Evolutionary conservation across 1,284 basidiomycete species (phyloP), one percentile per base, ranked within the genome.

Genomic region (Abortiporus biennis): DNA sequence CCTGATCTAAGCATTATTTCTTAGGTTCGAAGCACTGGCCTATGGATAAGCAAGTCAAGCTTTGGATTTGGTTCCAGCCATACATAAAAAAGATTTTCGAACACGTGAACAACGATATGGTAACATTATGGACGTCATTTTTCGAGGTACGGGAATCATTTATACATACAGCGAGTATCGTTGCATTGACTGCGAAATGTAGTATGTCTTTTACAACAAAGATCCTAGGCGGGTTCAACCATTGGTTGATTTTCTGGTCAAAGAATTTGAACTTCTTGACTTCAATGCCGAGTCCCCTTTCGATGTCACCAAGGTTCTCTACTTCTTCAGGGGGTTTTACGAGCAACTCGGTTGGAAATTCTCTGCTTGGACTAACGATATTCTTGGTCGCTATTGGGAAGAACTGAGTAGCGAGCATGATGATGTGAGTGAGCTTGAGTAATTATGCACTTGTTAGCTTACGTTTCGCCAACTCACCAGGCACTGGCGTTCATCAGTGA

Each of bases 11-110:
- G 16, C 17, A 35, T 24, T 31, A 42, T 36, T n/a, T n/a, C n/a
- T 3, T 42, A 81, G 92, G 89, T 3, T 83, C 85, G 4, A 93
- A 93, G 62, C 90, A 95, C 57, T 97, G 93, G 93, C 76, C 89
- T 0, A 69, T 74, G 8, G 65, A 71, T 35, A 80, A 83, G 51
- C 85, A 93, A 57, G 59, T 74, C 22, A 61, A 60, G 21, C 64
- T 96, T 2, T 94, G 91, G 90, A 66, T 74, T 29, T 97, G 92
- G 92, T 78, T 92, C 40, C 73, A 68, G 17, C 80, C 81, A 0
- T 69, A 79, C 32, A 72, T 94, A 35, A 71, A 74, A 9, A 73
- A 74, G 36, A 78, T 91, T 21, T 82, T 93, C 53, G 66, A 69
- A 11, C 68, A 70, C 40, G 78, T 74, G 50, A 69, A 83, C 49